These are phyloP conservation scores for Schizophyllum commune DNA, from an alignment of 1,284 basidiomycete genomes.

Conservation along the genomic window DNA sequence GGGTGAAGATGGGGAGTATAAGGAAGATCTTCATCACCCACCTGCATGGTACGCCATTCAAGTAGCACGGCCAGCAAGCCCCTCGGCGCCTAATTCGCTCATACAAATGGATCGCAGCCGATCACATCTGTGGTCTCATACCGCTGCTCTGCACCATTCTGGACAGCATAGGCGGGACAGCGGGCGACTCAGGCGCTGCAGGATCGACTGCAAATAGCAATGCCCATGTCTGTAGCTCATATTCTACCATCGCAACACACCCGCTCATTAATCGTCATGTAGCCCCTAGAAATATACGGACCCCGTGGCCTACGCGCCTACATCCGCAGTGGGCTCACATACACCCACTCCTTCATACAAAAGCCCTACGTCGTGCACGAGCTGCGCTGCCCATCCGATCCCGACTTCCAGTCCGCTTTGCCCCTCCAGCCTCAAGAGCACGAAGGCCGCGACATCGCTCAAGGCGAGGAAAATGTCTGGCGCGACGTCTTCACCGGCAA, in stretches of 20 bases:
- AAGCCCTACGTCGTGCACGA: slow-evolving; percentile 87
- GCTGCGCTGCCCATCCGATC: slow-evolving; percentile 57
- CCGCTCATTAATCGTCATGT: slow-evolving; percentile 2
- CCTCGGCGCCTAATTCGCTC: no score
- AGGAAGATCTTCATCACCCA: slow-evolving; percentile 90
- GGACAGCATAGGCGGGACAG: slow-evolving; percentile 62
- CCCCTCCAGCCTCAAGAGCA: slow-evolving; percentile 50
- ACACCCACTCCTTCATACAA: slow-evolving; percentile 67
- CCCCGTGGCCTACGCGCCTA: slow-evolving; percentile 82
- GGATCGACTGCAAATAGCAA: slow-evolving; percentile 29
- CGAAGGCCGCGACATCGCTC: slow-evolving; percentile 61
- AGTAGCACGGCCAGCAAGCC: no score
- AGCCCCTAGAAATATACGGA: slow-evolving; percentile 83
- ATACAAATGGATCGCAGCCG: no score
- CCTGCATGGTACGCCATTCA: slow-evolving; percentile 82
- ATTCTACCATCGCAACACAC: background rate
- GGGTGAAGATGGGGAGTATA: slow-evolving; percentile 72
- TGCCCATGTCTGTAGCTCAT: slow-evolving; percentile 27
- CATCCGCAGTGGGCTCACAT: slow-evolving; percentile 63
- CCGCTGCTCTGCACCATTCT: slow-evolving; percentile 62
- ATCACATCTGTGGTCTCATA: slow-evolving; percentile 77
- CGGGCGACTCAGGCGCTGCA: slow-evolving; percentile 54
- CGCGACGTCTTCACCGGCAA: slow-evolving; percentile 51
- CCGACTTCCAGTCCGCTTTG: slow-evolving; percentile 38
- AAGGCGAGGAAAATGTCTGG: slow-evolving; percentile 62